Percentiles rank a stretch among this genome's conserved stretches.
These are phyloP conservation scores for Microsporum canis DNA, from an alignment of 2,329 filamentous ascomycete species.

Conservation along the genomic window DNA sequence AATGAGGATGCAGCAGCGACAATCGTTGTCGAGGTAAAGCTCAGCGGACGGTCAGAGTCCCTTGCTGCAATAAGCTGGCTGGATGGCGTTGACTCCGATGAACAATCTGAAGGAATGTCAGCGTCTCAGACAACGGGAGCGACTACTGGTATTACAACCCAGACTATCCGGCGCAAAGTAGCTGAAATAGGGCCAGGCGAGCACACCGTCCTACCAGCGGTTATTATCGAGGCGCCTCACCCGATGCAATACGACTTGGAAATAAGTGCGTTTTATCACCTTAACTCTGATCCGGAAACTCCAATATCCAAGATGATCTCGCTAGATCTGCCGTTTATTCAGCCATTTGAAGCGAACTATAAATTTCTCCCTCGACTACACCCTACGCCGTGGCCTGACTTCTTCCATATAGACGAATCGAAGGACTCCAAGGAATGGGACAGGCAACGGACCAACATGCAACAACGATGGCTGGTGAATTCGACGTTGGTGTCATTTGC, in stretches of 20 bases:
- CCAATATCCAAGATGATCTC: slow-evolving; percentile 63
- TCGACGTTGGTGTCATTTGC: slow-evolving; percentile 67
- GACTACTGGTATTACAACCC: slow-evolving; percentile 9
- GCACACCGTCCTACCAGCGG: slow-evolving; percentile 25
- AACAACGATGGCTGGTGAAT: slow-evolving; percentile 69
- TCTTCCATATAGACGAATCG: slow-evolving; percentile 53
- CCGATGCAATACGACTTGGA: slow-evolving; percentile 55
- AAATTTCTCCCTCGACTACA: slow-evolving; percentile 73
- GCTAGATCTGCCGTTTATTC: slow-evolving; percentile 60
- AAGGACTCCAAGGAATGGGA: slow-evolving; percentile 18
- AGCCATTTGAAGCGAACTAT: slow-evolving; percentile 85
- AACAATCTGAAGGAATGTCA: slow-evolving; percentile 10
- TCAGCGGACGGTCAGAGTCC: slow-evolving; percentile 49
- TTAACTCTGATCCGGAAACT: slow-evolving; percentile 68
- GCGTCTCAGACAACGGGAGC: slow-evolving; percentile 14
- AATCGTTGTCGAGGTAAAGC: slow-evolving; percentile 56
- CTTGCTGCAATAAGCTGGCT: slow-evolving; percentile 39
- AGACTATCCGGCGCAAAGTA: slow-evolving; percentile 23
- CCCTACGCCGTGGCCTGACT: slow-evolving; percentile 69
- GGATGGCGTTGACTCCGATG: slow-evolving; percentile 23
- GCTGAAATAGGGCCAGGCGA: slow-evolving; percentile 26
- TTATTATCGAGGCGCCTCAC: slow-evolving; percentile 43
- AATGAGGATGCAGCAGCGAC: slow-evolving; percentile 69
- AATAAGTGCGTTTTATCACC: slow-evolving; percentile 63
- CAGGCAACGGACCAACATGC: slow-evolving; percentile 48